Conservation (phyloP, 1,139 yeast species). For the Debaryomyces coudertii region DNA sequence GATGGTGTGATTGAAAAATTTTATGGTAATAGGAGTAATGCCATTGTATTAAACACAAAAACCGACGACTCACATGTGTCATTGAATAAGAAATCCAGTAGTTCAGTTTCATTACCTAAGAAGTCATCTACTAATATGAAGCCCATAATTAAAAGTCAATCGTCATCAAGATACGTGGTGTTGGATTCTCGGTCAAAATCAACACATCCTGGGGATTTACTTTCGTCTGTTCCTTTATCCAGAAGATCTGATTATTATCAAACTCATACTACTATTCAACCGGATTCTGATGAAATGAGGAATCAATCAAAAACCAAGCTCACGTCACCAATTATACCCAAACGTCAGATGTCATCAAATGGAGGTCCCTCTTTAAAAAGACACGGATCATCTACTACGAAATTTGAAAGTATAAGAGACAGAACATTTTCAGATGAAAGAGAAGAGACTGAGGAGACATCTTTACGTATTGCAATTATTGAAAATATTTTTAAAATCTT, state of each 20-base stretch:
- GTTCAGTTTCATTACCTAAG: conserved; percentile 6
- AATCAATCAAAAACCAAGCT: conserved; percentile 1
- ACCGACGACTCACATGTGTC: conserved; percentile 4
- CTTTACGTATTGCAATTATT: conserved; percentile 68
- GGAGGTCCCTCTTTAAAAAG: conserved; percentile 1
- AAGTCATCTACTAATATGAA: conserved; percentile 8
- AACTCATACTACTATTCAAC: conserved; percentile 16
- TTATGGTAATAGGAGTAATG: conserved; percentile 12
- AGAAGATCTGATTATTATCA: conserved; percentile 43
- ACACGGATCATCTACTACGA: not conserved
- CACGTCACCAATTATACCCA: conserved; percentile 2
- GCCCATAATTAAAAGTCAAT: conserved; percentile 14
- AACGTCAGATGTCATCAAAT: conserved; percentile 3
- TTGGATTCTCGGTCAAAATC: conserved; percentile 60
- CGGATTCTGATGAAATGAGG: conserved; percentile 9
- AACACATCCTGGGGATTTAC: conserved; percentile 79
- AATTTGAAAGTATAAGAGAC: conserved; percentile 6
- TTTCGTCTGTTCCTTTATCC: conserved; percentile 80
- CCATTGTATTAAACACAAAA: not conserved
- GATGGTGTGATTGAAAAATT: conserved; percentile 59
- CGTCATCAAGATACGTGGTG: conserved; percentile 63
- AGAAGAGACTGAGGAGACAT: conserved; percentile 77
- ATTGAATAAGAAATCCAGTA: conserved; percentile 4
- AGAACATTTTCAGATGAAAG: conserved; percentile 56
- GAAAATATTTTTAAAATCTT: conserved; percentile 74